A percentile compares a stretch with the other conserved stretches of the same genome.
phyloP scores from a whole-genome alignment of 1,284 basidiomycete species.

The Xerocomus cyaneibrunnescens region DNA sequence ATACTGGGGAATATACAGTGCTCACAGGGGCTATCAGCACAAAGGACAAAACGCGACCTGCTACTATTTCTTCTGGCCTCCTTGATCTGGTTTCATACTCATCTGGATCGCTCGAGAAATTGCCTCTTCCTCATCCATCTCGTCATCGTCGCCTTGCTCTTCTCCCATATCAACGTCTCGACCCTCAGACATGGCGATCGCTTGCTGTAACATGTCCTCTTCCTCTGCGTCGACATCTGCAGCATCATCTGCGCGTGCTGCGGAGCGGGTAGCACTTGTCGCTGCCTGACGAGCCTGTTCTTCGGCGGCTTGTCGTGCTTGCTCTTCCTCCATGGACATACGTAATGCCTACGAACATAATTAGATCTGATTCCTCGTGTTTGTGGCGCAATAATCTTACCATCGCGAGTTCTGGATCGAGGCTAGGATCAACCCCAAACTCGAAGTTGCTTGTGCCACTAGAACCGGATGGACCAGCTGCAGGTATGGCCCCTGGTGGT shows the following conservation, averaged over 20 bases:
- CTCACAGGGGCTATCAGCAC: not conserved
- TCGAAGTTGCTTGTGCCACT: conserved; percentile 66
- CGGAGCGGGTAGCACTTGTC: conserved; percentile 31
- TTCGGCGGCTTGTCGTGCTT: conserved; percentile 80
- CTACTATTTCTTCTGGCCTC: conserved; percentile 37
- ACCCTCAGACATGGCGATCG: conserved; percentile 55
- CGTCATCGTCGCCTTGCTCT: conserved; percentile 42
- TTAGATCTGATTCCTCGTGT: conserved; percentile 1
- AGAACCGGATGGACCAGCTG: conserved; percentile 47
- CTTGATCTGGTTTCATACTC: conserved; percentile 52
- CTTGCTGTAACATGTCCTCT: conserved; percentile 62
- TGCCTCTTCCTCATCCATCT: conserved; percentile 54
- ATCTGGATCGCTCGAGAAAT: conserved; percentile 58
- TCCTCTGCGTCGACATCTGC: conserved; percentile 58
- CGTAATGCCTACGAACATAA: conserved; percentile 72
- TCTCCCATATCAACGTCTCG: conserved; percentile 43
- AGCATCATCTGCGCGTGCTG: conserved; percentile 33
- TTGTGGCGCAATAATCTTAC: conserved; percentile 41
- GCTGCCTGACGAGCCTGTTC: conserved; percentile 37
- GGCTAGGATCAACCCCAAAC: conserved; percentile 90
- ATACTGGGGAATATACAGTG: conserved; percentile 1
- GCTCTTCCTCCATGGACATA: conserved; percentile 97
- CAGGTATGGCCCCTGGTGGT: conserved; percentile 59
- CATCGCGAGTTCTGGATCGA: conserved; percentile 98
- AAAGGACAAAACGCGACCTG: not conserved